phyloP scores from a whole-genome alignment of 805 yeast genomes.

The Geotrichum ghanense region DNA sequence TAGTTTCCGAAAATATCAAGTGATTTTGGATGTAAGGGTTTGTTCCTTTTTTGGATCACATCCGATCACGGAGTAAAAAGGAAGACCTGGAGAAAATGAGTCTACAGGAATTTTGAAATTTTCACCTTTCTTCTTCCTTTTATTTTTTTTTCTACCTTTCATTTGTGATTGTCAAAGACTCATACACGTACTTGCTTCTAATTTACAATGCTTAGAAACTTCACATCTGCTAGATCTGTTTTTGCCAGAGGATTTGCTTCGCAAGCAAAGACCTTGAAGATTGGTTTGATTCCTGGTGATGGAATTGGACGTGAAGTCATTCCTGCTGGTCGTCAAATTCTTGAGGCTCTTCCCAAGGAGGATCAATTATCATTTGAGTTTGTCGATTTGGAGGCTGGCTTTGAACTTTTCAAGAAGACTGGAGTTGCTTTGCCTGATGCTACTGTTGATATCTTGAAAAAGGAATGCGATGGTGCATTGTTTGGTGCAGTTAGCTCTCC shows the following conservation, averaged over 20 bases:
- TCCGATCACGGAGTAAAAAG: too few species aligned
- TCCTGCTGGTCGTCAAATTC: conserved; percentile 86
- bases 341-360: conserved; percentile 66
- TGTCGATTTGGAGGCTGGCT: conserved; percentile 85
- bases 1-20: too few species aligned
- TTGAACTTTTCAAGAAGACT: conserved; percentile 84
- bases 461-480: conserved; percentile 90
- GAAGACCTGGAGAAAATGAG: too few species aligned
- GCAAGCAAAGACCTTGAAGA: not conserved
- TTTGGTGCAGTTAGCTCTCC: conserved; percentile 97
- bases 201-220: not conserved
- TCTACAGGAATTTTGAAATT: too few species aligned
- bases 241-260: conserved; percentile 1
- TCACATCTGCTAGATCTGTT: not conserved
- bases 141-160: too few species aligned
- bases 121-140: too few species aligned
- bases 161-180: too few species aligned
- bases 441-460: conserved; percentile 66
- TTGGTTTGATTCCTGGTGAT: conserved; percentile 88
- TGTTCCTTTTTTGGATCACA: too few species aligned
- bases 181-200: not conserved
- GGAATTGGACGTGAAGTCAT: conserved; percentile 97
- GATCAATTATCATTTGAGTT: conserved; percentile 76
- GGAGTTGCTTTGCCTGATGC: conserved; percentile 93
- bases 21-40: too few species aligned